Evolutionary conservation across 495 filamentous ascomycete genomes (phyloP), one percentile per base, ranked within the genome.

Genomic region (Entonaema liquescens): DNA sequence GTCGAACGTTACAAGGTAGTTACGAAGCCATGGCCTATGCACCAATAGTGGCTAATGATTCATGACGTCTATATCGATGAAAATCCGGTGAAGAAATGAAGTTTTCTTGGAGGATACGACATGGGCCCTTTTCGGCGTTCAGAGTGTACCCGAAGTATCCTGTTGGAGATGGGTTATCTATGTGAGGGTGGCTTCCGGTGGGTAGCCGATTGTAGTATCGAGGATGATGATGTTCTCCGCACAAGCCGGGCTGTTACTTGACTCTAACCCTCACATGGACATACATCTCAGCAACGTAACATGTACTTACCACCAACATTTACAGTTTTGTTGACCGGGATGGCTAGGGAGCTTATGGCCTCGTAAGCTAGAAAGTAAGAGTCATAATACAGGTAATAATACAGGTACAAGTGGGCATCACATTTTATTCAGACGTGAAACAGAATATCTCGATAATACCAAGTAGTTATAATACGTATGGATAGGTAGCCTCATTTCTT

Each of bases 201-300:
- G 42, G 42, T 23, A 23, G 21, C 42, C 42, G 42, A 21, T 52
- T 28, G 25, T 52, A 25, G 25, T 29, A 52, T 52, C 49, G 25
- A n/a, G 49, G 11, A 8, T 12, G 28, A 15, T 3, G 28, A 28
- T 28, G 49, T 29, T 47, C 42, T 47, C 17, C 42, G 17, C 42
- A 47, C 17, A 12, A n/a, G 23, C 25, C 23, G 47, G 19, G 47
- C 12, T 19, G 12, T 29, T 28, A 7, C 49, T 28, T 28, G 49
- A 28, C 49, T 25, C 49, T 52, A 29, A 28, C 25, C 23, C 29
- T 7, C 1, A 13, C 13, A 29, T 17, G 13, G 29, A 29, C 12
- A 8, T 12, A 42, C 26, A 25, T 49, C 33, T 21, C 33, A 35
- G 67, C 60, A 69, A 69, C 60, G 67, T 68, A 53, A 62, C 55